These are phyloP conservation scores for Thelonectria discophora DNA, from an alignment of 2,329 filamentous ascomycete genomes.

Conservation along the genomic window DNA sequence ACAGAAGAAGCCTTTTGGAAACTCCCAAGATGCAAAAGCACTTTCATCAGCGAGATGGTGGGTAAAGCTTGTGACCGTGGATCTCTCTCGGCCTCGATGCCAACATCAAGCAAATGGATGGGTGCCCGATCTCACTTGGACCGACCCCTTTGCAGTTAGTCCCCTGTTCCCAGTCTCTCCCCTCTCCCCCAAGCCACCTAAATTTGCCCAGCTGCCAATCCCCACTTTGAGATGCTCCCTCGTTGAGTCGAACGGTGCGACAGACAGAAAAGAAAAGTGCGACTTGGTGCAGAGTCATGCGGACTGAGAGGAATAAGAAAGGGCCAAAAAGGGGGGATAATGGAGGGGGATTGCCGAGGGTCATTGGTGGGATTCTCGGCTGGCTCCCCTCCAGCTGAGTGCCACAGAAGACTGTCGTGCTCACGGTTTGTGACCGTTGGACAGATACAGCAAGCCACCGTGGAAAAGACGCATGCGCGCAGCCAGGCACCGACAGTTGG, in stretches of 20 bases:
- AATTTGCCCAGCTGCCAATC: constrained; percentile 35
- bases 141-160: not conserved
- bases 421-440: constrained; percentile 8
- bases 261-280: constrained; percentile 8
- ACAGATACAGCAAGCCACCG: constrained; percentile 1
- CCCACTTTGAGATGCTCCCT: constrained; percentile 20
- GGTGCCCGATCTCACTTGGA: constrained; percentile 21
- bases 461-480: constrained; percentile 3
- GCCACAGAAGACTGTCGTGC: constrained; percentile 6
- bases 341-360: not conserved
- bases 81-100: constrained; percentile 6
- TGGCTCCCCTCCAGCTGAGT: constrained; percentile 14
- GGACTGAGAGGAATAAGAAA: constrained; percentile 9
- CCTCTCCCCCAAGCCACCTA: constrained; percentile 39
- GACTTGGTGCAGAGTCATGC: constrained; percentile 1
- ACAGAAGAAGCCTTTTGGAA: not conserved
- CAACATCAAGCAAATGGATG: constrained; percentile 2
- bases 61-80: constrained; percentile 11
- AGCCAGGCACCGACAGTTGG: constrained; percentile 7
- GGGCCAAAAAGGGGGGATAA: constrained; percentile 5
- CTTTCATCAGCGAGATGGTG: not conserved
- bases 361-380: constrained; percentile 16
- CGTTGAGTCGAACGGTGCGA: constrained; percentile 9
- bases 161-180: constrained; percentile 39
- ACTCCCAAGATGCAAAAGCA: not conserved